A percentile compares a stretch with the other conserved stretches of the same genome.
phyloP scores from a whole-genome alignment of 495 filamentous ascomycete genomes.

The Lichina pygmaea region DNA sequence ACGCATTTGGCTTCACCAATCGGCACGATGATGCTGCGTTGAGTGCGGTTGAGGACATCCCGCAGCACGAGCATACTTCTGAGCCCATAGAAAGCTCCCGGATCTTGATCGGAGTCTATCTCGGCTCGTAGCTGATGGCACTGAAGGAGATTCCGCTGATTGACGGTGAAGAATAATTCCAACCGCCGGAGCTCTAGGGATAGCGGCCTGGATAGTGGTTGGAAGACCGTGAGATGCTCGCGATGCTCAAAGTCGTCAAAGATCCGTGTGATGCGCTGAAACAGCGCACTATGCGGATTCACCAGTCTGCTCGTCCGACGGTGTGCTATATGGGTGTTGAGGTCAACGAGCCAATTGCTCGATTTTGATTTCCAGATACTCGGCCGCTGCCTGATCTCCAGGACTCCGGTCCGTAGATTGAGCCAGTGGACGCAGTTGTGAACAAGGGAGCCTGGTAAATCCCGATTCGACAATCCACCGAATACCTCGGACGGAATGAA shows the following conservation, averaged over 20 bases:
- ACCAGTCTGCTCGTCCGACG: constrained; percentile 3
- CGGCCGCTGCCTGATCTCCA: constrained; percentile 7
- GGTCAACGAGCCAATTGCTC: constrained; percentile 9
- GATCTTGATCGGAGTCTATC: constrained; percentile 10
- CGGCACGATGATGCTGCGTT: constrained; percentile 10
- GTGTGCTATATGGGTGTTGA: constrained; percentile 3
- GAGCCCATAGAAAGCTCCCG: constrained; percentile 24
- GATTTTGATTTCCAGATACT: constrained; percentile 6
- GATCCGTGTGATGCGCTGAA: constrained; percentile 1
- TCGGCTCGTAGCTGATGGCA: constrained; percentile 6
- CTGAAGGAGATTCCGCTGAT: constrained; percentile 5
- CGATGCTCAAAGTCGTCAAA: constrained; percentile 8
- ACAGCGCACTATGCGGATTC: constrained; percentile 6
- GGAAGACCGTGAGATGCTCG: constrained; percentile 5
- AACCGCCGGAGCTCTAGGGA: constrained; percentile 9
- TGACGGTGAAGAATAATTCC: constrained; percentile 10
- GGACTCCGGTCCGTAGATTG: constrained; percentile 6
- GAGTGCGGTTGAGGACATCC: constrained; percentile 8
- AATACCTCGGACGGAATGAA: constrained; percentile 13
- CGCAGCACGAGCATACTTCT: constrained; percentile 19
- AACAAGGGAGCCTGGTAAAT: constrained; percentile 8
- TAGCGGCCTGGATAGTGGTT: constrained; percentile 1
- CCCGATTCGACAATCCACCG: background rate
- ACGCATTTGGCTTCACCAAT: background rate
- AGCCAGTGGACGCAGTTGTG: constrained; percentile 9